Percentiles rank a stretch among this genome's conserved stretches.
These are phyloP conservation scores for Trichoderma afroharzianum DNA, from an alignment of 2,329 filamentous ascomycete genomes.

Conservation along the genomic window DNA sequence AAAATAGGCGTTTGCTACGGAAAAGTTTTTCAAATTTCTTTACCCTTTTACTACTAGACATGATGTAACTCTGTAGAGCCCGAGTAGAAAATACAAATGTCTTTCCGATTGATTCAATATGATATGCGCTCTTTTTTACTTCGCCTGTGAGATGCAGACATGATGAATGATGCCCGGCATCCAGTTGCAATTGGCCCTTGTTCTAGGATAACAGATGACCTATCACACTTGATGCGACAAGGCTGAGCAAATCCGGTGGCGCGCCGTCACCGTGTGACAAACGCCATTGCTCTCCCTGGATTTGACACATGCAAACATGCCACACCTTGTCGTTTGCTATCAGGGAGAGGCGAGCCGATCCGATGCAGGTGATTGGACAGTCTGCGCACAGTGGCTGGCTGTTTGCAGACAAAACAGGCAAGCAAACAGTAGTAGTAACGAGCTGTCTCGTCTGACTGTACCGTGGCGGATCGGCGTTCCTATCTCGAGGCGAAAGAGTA, in stretches of 20 bases:
- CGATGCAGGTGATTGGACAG: background rate
- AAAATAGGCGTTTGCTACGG: constrained; percentile 12
- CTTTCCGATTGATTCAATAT: background rate
- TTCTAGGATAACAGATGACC: background rate
- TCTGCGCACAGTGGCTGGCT: background rate
- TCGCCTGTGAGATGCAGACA: background rate
- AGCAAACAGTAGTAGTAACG: background rate
- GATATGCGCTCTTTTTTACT: background rate
- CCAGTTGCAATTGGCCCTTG: background rate
- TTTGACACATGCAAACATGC: constrained; percentile 5
- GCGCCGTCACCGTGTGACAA: constrained; percentile 10
- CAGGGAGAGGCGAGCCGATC: background rate
- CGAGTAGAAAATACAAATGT: background rate
- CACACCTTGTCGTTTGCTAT: background rate
- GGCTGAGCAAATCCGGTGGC: constrained; percentile 7
- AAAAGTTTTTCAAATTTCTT: constrained; percentile 7
- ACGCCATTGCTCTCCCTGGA: background rate
- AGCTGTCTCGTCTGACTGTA: constrained; percentile 1
- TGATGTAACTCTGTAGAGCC: background rate
- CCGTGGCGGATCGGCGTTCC: background rate
- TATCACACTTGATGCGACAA: background rate
- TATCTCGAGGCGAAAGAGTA: background rate
- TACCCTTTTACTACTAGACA: background rate
- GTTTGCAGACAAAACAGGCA: background rate
- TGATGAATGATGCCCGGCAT: background rate